phyloP scores from a whole-genome alignment of 2,329 filamentous ascomycete genomes.

The Trichoderma harzianum region DNA sequence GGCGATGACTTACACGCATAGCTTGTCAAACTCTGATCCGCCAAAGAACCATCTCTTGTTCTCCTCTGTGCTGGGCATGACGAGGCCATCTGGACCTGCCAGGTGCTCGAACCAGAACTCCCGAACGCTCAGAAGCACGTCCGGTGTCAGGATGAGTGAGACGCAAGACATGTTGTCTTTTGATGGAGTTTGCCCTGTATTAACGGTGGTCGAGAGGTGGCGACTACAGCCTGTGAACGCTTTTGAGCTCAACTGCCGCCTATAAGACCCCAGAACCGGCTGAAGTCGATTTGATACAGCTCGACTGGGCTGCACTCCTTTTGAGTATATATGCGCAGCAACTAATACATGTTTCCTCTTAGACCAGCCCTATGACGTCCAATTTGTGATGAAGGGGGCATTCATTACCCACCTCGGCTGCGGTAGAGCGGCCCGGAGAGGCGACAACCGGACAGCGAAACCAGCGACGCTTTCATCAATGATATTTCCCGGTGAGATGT shows the following conservation, averaged over 20 bases:
- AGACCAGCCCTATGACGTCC: background rate
- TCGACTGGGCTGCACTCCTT: background rate
- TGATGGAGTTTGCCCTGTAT: background rate
- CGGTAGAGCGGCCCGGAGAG: background rate
- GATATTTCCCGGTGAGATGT: background rate
- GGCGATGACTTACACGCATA: constrained; percentile 32
- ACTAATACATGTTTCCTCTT: background rate
- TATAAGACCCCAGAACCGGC: background rate
- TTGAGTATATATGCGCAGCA: background rate
- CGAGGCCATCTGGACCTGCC: constrained; percentile 24
- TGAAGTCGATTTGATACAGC: background rate
- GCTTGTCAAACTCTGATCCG: constrained; percentile 33
- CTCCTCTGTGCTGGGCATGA: constrained; percentile 28
- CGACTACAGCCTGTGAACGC: background rate
- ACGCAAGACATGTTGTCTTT: constrained; percentile 19
- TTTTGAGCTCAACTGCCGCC: background rate
- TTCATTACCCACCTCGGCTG: background rate
- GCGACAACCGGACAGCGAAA: background rate
- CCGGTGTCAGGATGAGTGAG: constrained; percentile 27
- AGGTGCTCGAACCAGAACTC: constrained; percentile 41
- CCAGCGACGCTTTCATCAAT: background rate
- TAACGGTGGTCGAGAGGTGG: background rate
- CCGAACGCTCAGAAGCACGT: constrained; percentile 30
- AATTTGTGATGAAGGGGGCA: background rate
- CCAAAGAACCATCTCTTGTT: constrained; percentile 36